Evolutionary conservation across 2,329 filamentous ascomycete genomes (phyloP).

Genomic region (Xylariaceae sp.): DNA sequence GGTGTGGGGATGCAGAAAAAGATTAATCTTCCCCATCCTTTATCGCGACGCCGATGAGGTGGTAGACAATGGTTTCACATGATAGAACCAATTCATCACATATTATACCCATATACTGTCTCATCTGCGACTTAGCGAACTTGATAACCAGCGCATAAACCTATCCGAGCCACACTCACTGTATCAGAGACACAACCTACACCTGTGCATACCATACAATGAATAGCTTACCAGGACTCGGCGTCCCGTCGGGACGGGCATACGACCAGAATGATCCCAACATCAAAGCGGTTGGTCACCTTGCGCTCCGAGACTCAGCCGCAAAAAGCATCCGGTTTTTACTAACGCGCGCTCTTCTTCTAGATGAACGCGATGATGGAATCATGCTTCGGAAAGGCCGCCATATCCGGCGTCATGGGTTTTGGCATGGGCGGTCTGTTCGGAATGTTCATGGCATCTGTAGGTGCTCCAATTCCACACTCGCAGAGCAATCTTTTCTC

Average conservation of each 20-base stretch:
- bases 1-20: constrained; percentile 24
- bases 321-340: constrained; percentile 3
- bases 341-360: constrained; percentile 7
- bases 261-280: constrained; percentile 44
- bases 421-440: constrained; percentile 92
- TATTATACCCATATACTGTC: too few relatives aligned
- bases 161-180: too few relatives aligned
- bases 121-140: too few relatives aligned
- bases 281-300: constrained; percentile 42
- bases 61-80: too few relatives aligned
- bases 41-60: too few relatives aligned
- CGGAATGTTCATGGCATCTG: constrained; percentile 95
- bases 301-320: neutral
- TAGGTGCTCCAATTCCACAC: constrained; percentile 42
- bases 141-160: too few relatives aligned
- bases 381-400: constrained; percentile 83
- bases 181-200: too few relatives aligned
- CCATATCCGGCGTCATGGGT: constrained; percentile 85
- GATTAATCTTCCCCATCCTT: constrained; percentile 14
- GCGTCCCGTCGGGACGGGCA: constrained; percentile 15
- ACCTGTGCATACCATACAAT: constrained; percentile 17
- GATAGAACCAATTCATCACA: too few relatives aligned
- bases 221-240: constrained; percentile 27
- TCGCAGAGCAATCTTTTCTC: constrained; percentile 2
- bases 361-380: constrained; percentile 85